These are phyloP conservation scores for Xerocomus nothofagi DNA, from an alignment of 1,284 basidiomycete species.

Conservation along the genomic window DNA sequence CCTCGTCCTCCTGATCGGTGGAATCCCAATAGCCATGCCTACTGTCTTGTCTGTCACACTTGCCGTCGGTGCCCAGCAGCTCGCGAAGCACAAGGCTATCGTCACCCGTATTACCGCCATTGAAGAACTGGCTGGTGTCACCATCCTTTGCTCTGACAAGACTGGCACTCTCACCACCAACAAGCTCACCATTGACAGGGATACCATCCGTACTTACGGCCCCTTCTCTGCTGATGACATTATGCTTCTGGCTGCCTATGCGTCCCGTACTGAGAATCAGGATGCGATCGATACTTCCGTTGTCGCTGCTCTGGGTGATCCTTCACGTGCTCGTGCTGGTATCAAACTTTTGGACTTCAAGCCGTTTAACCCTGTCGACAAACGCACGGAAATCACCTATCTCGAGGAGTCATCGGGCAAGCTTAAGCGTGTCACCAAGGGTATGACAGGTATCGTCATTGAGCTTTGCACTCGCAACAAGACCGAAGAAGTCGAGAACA, in stretches of 20 bases:
- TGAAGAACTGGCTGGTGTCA: constrained; percentile 95
- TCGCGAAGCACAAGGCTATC: constrained; percentile 98
- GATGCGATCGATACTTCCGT: constrained; percentile 95
- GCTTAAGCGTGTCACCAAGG: constrained; percentile 98
- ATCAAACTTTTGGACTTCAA: constrained; percentile 98
- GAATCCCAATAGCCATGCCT: constrained; percentile 99
- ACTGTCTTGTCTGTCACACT: constrained; percentile 95
- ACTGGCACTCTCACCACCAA: constrained; percentile 97
- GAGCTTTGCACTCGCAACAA: constrained; percentile 97
- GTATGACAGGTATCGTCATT: constrained; percentile 97
- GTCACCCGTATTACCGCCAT: constrained; percentile 98
- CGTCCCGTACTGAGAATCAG: constrained; percentile 98
- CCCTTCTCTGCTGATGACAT: constrained; percentile 89
- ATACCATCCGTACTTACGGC: constrained; percentile 90
- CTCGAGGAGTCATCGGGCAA: constrained; percentile 90
- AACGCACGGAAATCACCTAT: constrained; percentile 99
- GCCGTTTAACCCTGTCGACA: constrained; percentile 99
- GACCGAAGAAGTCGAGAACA: constrained; percentile 87
- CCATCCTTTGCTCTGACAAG: constrained; percentile 97
- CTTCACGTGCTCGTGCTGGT: constrained; percentile 77
- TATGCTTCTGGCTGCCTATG: constrained; percentile 91
- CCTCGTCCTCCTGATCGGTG: constrained; percentile 95
- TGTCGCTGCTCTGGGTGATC: constrained; percentile 77
- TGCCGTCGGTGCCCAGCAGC: constrained; percentile 96
- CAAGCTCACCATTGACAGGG: constrained; percentile 96